Percentiles rank a stretch among this genome's conserved stretches.
Evolutionary conservation across 2,329 filamentous ascomycete species (phyloP).

Genomic region (Trichoderma gracile): DNA sequence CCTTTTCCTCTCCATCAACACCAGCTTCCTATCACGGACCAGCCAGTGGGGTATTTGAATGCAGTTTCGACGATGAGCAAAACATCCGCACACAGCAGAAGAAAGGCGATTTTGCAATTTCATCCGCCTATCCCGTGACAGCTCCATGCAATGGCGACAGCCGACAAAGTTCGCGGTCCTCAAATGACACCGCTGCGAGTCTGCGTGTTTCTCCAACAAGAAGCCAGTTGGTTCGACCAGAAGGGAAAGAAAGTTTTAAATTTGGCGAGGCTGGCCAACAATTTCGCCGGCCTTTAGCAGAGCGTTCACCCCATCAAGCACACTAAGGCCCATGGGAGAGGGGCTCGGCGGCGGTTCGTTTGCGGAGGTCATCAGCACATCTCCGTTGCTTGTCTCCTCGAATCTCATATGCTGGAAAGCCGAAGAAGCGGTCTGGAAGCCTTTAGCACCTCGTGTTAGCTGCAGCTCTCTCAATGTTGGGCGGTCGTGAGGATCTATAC

Average conservation of each 20-base stretch:
- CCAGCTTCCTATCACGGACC: background rate
- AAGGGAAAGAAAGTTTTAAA: too few species aligned
- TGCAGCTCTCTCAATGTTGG: slow-evolving; percentile 27
- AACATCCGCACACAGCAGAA: slow-evolving; percentile 20
- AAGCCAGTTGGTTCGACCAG: background rate
- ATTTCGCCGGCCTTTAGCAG: slow-evolving; percentile 61
- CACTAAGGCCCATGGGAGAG: slow-evolving; percentile 31
- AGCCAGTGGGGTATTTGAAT: slow-evolving; percentile 20
- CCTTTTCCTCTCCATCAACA: background rate
- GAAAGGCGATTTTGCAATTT: background rate
- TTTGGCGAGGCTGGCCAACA: slow-evolving; percentile 48
- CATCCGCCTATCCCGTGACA: background rate
- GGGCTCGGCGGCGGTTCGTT: slow-evolving; percentile 29
- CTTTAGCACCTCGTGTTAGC: slow-evolving; percentile 38
- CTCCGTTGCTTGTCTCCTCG: slow-evolving; percentile 35
- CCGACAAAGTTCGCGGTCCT: background rate
- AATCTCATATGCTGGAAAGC: slow-evolving; percentile 38
- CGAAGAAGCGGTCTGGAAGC: slow-evolving; percentile 39
- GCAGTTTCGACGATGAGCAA: slow-evolving; percentile 12
- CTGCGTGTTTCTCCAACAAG: background rate
- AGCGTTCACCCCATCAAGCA: slow-evolving; percentile 60
- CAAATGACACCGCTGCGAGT: background rate
- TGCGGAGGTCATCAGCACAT: slow-evolving; percentile 38
- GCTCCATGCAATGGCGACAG: background rate
- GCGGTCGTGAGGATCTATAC: slow-evolving; percentile 35